Base-by-base conservation (phyloP, 495 filamentous ascomycete species). In the Echria macrotheca region DNA sequence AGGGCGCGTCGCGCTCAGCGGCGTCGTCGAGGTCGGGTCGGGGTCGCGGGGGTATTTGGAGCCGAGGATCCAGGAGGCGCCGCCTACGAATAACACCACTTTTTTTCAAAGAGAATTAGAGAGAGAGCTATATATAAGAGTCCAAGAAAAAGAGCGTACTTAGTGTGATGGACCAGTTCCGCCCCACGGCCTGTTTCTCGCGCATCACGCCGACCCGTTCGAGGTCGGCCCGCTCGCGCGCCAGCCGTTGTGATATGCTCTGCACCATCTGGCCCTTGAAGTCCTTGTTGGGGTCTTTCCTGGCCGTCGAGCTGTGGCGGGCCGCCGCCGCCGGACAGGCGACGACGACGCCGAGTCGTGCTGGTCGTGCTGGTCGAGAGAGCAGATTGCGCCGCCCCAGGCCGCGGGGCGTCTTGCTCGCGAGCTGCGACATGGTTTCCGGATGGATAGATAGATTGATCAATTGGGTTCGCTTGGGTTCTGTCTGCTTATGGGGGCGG, bases 241-340 rank as follows among this genome's bases (percentile, higher is more conserved):
- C 74, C 47, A 96, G 68, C 9, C 93, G 82, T 56, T 82, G 72
- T 45, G 79, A 72, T 25, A 91, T 91, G 55, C 87, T 94, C 58
- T 93, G 81, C 49, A 88, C 90, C 49, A 98, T 70, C 71, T 98
- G 93, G 14, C 82, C 85, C 54, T 86, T 81, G 73, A 98, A 96
- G 15, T 31, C 18, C n/a, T n/a, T n/a, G n/a, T n/a, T n/a, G n/a
- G n/a, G n/a, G n/a, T n/a, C n/a, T n/a, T n/a, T n/a, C 4, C 58
- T 59, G 18, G 64, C 63, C 10, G 58, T 47, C 42, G 62, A 57
- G 10, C 43, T 29, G 40, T 46, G 44, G 35, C 65, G 44, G 33
- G 12, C 33, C 33, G 12, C 22, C n/a, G 19, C 6, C 39, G 22
- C 35, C 10, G 52, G 15, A 44, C 50, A 1, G 55, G 36, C 31